Evolutionary conservation across 2,329 filamentous ascomycete genomes (phyloP).

Genomic region (Bipolaris zeicola): DNA sequence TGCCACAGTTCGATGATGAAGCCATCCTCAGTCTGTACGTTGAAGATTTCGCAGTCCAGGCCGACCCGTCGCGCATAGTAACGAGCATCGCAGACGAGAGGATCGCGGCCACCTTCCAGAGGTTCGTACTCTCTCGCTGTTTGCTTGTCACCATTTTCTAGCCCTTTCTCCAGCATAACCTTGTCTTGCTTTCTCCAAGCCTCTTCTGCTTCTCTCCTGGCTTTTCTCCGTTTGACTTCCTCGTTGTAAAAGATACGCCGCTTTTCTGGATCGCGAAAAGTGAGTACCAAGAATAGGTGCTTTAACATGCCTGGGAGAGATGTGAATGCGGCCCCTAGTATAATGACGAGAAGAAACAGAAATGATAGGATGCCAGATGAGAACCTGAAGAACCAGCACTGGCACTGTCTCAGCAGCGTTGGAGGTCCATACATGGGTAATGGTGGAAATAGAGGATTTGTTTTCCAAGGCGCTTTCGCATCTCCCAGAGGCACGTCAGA

Average conservation of each 20-base stretch:
- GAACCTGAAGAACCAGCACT: slow-evolving; percentile 68
- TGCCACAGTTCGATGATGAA: slow-evolving; percentile 91
- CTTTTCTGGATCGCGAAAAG: slow-evolving; percentile 64
- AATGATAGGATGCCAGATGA: slow-evolving; percentile 79
- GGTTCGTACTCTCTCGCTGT: slow-evolving; percentile 67
- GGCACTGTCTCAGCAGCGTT: slow-evolving; percentile 66
- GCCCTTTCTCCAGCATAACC: slow-evolving; percentile 44
- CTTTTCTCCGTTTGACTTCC: slow-evolving; percentile 65
- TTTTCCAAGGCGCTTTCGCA: slow-evolving; percentile 66
- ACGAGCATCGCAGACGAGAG: slow-evolving; percentile 74
- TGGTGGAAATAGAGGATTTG: slow-evolving; percentile 82
- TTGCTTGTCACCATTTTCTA: slow-evolving; percentile 32
- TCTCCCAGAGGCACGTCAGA: slow-evolving; percentile 53
- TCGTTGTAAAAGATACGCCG: slow-evolving; percentile 73
- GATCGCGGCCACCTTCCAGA: slow-evolving; percentile 80
- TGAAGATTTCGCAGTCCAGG: slow-evolving; percentile 79
- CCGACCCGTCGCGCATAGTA: slow-evolving; percentile 91
- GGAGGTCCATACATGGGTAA: slow-evolving; percentile 82
- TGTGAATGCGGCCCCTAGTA: slow-evolving; percentile 74
- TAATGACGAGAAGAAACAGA: slow-evolving; percentile 75
- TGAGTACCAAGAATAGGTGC: slow-evolving; percentile 60
- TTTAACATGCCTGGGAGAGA: slow-evolving; percentile 62
- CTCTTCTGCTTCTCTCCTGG: slow-evolving; percentile 63
- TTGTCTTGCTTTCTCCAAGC: slow-evolving; percentile 63
- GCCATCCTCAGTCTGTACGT: slow-evolving; percentile 91